Conservation (phyloP, 2,329 filamentous ascomycete species). For the Aspergillus sp. region DNA sequence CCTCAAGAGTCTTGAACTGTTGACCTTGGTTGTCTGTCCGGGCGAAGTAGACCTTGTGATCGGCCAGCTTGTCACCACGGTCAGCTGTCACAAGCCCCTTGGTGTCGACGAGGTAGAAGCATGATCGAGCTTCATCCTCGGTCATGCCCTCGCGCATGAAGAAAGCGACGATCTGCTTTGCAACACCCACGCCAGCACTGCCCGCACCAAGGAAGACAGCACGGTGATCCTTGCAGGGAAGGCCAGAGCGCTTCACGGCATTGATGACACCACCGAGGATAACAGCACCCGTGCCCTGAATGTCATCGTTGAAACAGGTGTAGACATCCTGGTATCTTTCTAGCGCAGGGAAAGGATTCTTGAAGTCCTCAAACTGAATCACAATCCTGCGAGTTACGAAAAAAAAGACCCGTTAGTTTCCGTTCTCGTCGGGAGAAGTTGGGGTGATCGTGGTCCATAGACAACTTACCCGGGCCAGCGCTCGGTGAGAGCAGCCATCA, state of each 20-base stretch:
- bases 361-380: conserved; percentile 97
- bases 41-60: conserved; percentile 75
- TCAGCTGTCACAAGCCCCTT: conserved; percentile 92
- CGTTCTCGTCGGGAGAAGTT: conserved; percentile 14
- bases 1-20: conserved; percentile 74
- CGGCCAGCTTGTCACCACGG: conserved; percentile 87
- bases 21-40: conserved; percentile 64
- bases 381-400: conserved; percentile 53
- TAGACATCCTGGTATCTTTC: conserved; percentile 85
- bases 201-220: conserved; percentile 96
- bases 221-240: conserved; percentile 84
- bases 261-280: conserved; percentile 80
- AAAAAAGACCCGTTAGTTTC: conserved; percentile 20
- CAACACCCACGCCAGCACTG: conserved; percentile 93
- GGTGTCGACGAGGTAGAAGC: conserved; percentile 98
- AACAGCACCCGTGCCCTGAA: conserved; percentile 95
- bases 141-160: conserved; percentile 90
- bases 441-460: conserved; percentile 1
- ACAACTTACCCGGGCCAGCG: conserved; percentile 62
- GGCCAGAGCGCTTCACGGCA: conserved; percentile 77
- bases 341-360: conserved; percentile 93
- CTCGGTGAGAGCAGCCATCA: conserved; percentile 89
- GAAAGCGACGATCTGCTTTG: conserved; percentile 96
- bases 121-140: conserved; percentile 80
- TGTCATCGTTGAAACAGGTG: conserved; percentile 98